These are phyloP conservation scores for Nannochloropsis salina DNA, from an alignment of 108 stramenopile genomes.

Conservation along the genomic window DNA sequence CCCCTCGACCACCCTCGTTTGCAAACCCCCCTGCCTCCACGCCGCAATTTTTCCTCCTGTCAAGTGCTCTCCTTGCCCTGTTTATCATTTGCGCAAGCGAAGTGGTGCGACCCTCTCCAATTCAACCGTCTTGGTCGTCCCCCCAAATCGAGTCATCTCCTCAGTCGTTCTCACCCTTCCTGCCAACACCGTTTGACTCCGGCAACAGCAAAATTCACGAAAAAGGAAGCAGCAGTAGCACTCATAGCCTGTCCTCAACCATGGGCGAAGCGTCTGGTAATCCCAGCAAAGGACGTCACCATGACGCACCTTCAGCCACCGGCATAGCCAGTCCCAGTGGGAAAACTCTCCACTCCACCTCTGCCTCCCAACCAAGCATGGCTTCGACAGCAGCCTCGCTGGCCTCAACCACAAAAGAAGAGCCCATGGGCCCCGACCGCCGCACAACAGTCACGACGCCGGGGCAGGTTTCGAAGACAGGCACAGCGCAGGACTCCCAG, in stretches of 20 bases:
- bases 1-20: no score
- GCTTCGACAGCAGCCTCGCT: no score
- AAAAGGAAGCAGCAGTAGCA: background rate
- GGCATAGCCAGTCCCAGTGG: background rate
- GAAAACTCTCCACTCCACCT: background rate
- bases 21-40: no score
- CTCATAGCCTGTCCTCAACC: background rate
- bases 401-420: background rate
- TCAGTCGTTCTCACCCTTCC: background rate
- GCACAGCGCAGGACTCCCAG: no score
- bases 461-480: no score
- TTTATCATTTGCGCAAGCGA: no score
- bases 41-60: no score
- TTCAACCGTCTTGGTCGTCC: background rate
- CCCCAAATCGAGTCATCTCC: background rate
- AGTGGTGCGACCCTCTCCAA: background rate
- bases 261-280: conserved; percentile 7
- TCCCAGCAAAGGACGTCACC: background rate
- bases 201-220: background rate
- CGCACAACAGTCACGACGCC: no score
- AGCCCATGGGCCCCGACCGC: background rate
- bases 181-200: background rate
- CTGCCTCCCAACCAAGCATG: background rate
- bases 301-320: background rate
- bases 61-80: no score